A percentile compares a stretch with the other conserved stretches of the same genome.
Evolutionary conservation across 2,329 filamentous ascomycete genomes (phyloP).

Genomic region (Ceratocystis ficicola): DNA sequence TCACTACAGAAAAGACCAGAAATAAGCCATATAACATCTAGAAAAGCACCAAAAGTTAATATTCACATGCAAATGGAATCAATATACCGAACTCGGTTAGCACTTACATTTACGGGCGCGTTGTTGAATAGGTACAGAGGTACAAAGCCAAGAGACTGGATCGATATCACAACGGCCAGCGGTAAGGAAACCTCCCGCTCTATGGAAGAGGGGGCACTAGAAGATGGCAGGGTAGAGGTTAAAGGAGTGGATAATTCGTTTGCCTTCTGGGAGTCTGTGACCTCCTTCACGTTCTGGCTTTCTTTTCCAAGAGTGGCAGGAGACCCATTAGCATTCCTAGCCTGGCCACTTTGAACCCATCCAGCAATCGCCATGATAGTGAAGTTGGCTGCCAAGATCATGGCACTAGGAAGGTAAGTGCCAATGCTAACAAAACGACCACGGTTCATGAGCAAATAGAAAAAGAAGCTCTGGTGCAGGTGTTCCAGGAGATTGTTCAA

Average conservation of each 20-base stretch:
- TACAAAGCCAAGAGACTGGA: constrained; percentile 65
- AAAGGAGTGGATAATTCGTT: background rate
- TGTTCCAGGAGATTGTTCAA: constrained; percentile 95
- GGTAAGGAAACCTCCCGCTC: constrained; percentile 62
- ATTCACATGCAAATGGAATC: background rate
- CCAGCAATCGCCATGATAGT: constrained; percentile 87
- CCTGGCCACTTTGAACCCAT: constrained; percentile 77
- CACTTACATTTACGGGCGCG: constrained; percentile 49
- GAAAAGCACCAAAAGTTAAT: constrained; percentile 11
- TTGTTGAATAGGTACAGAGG: constrained; percentile 84
- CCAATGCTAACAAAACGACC: constrained; percentile 96
- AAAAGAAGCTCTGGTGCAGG: constrained; percentile 98
- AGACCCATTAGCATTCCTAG: background rate
- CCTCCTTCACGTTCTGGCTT: constrained; percentile 25
- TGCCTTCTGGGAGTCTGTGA: background rate
- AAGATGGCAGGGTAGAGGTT: background rate
- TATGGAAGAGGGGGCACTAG: constrained; percentile 25
- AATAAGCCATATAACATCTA: constrained; percentile 52
- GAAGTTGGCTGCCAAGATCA: constrained; percentile 89
- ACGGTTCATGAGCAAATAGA: constrained; percentile 85
- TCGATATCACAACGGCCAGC: constrained; percentile 55
- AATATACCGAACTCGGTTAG: background rate
- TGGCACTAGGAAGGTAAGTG: constrained; percentile 93
- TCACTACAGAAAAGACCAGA: constrained; percentile 42
- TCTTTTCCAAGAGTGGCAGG: background rate